These are phyloP conservation scores for sorghum (Sorghum bicolor) DNA, from an alignment of 176 grass and related monocot species.

Conservation along the genomic window DNA sequence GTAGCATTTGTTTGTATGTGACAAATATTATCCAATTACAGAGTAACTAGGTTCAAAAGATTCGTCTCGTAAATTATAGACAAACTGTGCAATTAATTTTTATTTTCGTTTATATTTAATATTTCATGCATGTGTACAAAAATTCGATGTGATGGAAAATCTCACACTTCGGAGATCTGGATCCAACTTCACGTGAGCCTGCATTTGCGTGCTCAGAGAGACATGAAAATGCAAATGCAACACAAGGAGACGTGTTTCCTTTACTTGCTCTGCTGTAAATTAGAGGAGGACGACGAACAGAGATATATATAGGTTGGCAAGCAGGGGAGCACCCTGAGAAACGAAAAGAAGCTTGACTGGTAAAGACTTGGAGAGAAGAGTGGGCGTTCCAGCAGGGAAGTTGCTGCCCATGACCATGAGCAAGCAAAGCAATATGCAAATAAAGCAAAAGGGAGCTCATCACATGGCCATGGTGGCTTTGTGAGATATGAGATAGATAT, in stretches of 20 bases:
- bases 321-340: background rate
- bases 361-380: background rate
- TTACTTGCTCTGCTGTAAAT: background rate
- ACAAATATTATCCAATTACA: too few relatives aligned
- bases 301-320: too few relatives aligned
- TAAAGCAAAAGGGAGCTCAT: background rate
- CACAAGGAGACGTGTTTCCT: background rate
- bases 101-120: too few relatives aligned
- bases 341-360: background rate
- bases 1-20: too few relatives aligned
- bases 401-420: background rate
- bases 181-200: background rate
- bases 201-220: constrained; percentile 3
- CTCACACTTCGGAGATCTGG: too few relatives aligned
- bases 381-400: background rate
- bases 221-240: background rate
- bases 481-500: too few relatives aligned
- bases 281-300: background rate
- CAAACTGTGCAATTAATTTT: too few relatives aligned
- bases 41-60: too few relatives aligned
- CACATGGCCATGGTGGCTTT: background rate
- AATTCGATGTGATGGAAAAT: too few relatives aligned
- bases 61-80: too few relatives aligned
- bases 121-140: too few relatives aligned
- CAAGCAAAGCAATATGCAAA: background rate